Percentiles rank a stretch among this genome's conserved stretches.
These are phyloP conservation scores for Emergomyces africanus DNA, from an alignment of 2,329 filamentous ascomycete genomes.

Conservation along the genomic window DNA sequence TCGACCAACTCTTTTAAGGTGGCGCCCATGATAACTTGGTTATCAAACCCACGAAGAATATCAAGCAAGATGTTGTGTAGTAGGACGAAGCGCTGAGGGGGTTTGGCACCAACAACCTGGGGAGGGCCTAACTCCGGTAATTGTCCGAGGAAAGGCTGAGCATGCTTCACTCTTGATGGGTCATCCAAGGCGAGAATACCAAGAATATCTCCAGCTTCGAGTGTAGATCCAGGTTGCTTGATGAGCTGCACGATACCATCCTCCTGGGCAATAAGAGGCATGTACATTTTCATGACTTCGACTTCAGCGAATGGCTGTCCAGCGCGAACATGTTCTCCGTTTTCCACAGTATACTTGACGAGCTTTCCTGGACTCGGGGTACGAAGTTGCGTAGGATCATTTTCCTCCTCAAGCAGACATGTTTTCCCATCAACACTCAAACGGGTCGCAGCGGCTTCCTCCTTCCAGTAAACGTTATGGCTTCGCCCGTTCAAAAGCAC, in stretches of 20 bases:
- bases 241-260: slow-evolving; percentile 95
- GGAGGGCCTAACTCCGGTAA: slow-evolving; percentile 78
- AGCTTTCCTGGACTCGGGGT: slow-evolving; percentile 94
- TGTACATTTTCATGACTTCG: slow-evolving; percentile 99
- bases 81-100: slow-evolving; percentile 72
- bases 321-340: slow-evolving; percentile 81
- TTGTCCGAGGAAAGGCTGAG: slow-evolving; percentile 82
- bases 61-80: slow-evolving; percentile 68
- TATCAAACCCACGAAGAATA: slow-evolving; percentile 89
- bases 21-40: slow-evolving; percentile 85
- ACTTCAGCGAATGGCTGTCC: slow-evolving; percentile 93
- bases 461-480: slow-evolving; percentile 99
- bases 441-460: slow-evolving; percentile 90
- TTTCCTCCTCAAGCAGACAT: slow-evolving; percentile 94
- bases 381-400: slow-evolving; percentile 92
- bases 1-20: slow-evolving; percentile 82
- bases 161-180: slow-evolving; percentile 90
- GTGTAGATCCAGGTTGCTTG: slow-evolving; percentile 96
- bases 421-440: slow-evolving; percentile 97
- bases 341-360: slow-evolving; percentile 94
- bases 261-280: slow-evolving; percentile 90
- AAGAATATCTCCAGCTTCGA: slow-evolving; percentile 97
- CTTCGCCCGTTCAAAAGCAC: slow-evolving; percentile 83
- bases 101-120: slow-evolving; percentile 79
- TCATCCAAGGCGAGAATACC: slow-evolving; percentile 93